Base-by-base conservation (phyloP, 495 filamentous ascomycete genomes). In the Rhizodiscina lignyota region DNA sequence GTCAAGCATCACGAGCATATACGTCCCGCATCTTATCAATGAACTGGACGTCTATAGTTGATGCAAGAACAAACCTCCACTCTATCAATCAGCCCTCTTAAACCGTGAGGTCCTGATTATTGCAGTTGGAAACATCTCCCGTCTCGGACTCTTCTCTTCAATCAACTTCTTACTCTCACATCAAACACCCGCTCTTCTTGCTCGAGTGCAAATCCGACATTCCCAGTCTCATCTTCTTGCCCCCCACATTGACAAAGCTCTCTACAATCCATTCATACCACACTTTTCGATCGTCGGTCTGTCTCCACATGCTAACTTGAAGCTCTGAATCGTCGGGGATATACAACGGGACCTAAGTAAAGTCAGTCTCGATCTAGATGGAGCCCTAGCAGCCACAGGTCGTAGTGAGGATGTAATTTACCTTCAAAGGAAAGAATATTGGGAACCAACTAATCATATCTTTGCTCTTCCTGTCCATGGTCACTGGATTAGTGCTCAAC, bases 371-470 rank as follows among this genome's bases (percentile, higher is more conserved):
- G n/a, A n/a, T n/a, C n/a, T n/a, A n/a, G n/a, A n/a, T n/a, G n/a
- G n/a, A n/a, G n/a, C n/a, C n/a, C n/a, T n/a, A n/a, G n/a, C n/a
- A n/a, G n/a, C n/a, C n/a, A n/a, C n/a, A 21, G 15, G 12, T 21
- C n/a, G 15, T 39, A 44, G 38, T 6, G 26, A 15, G 17, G 17
- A 23, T n/a, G 4, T 10, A n/a, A 35, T 61, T 41, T 66, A 91
- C 87, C 75, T 93, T 93, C 6, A 99, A 53, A 4, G 89, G 89
- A 48, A 99, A 99, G 61, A 81, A 94, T 10, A 96, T 94, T 5
- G 89, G 89, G 55, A 99, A 99, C 89, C 89, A 99, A 46, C 80
- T 87, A 38, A 94, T 89, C 89, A 96, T 96, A 43, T 83, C 79
- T 45, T 77, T 74, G 58, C 84, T 93, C 68, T 96, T 94, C 34